A percentile compares a stretch with the other conserved stretches of the same genome.
Evolutionary conservation across 1,139 yeast genomes (phyloP).

Genomic region (Kodamaea arcana): DNA sequence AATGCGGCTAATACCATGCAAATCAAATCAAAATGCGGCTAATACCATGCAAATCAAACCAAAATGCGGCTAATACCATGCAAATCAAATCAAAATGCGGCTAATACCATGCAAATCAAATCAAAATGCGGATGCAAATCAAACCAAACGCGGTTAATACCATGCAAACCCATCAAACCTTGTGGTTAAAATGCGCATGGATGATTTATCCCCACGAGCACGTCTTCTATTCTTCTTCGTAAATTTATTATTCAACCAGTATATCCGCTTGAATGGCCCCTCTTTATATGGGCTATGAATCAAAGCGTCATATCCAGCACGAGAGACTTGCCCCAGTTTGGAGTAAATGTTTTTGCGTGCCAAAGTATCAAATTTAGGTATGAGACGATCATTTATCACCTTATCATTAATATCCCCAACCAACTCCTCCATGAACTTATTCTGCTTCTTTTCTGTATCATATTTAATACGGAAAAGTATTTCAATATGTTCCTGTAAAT

Average conservation of each 20-base stretch:
- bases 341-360: conserved; percentile 7
- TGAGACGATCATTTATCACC: conserved; percentile 4
- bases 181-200: conserved; percentile 1
- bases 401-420: conserved; percentile 19
- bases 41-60: conserved; percentile 6
- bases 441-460: conserved; percentile 23
- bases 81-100: too few species aligned
- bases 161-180: conserved; percentile 7
- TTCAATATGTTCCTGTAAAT: conserved; percentile 39
- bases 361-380: conserved; percentile 8
- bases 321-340: conserved; percentile 2
- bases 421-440: conserved; percentile 23
- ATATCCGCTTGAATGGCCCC: conserved; percentile 29
- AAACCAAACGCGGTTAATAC: conserved; percentile 2
- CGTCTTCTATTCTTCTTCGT: conserved; percentile 4
- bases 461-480: conserved; percentile 36
- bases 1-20: conserved; percentile 7
- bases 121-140: background rate
- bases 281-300: conserved; percentile 25
- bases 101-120: conserved; percentile 8
- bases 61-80: too few species aligned
- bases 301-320: conserved; percentile 22
- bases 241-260: conserved; percentile 24
- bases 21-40: conserved; percentile 3
- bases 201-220: conserved; percentile 4